Evolutionary conservation across 805 yeast species (phyloP).

Genomic region (Saccharomycopsis malanga): DNA sequence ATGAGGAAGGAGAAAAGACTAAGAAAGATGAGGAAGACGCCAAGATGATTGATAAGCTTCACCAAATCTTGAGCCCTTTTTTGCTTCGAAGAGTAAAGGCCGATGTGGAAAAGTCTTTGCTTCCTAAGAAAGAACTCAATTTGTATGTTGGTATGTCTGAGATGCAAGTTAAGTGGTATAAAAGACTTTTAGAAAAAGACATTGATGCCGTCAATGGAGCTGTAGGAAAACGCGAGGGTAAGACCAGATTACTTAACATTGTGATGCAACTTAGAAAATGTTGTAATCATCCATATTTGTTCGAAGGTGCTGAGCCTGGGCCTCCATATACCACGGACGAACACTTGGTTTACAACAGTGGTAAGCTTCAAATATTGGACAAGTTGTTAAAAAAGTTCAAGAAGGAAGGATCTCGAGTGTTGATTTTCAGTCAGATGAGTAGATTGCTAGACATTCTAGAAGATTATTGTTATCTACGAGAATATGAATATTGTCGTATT

Average conservation of each 20-base stretch:
- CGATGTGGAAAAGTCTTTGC: conserved; percentile 84
- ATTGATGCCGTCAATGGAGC: conserved; percentile 96
- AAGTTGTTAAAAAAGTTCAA: conserved; percentile 67
- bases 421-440: conserved; percentile 92
- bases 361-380: conserved; percentile 85
- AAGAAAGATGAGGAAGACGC: conserved; percentile 58
- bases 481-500: conserved; percentile 80
- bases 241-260: conserved; percentile 82
- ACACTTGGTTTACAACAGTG: conserved; percentile 83
- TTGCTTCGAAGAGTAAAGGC: conserved; percentile 82
- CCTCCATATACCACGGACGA: conserved; percentile 96
- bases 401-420: conserved; percentile 76
- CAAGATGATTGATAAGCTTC: conserved; percentile 78
- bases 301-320: conserved; percentile 99
- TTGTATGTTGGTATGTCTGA: conserved; percentile 91
- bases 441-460: conserved; percentile 83
- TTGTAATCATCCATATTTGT: conserved; percentile 93
- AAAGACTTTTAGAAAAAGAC: conserved; percentile 80
- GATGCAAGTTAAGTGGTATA: conserved; percentile 93
- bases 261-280: conserved; percentile 97
- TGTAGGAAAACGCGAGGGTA: conserved; percentile 88
- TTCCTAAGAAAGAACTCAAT: conserved; percentile 87
- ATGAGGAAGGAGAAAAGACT: conserved; percentile 45
- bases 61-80: conserved; percentile 83
- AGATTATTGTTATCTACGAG: conserved; percentile 84